phyloP scores from a whole-genome alignment of 805 yeast species.

The Lachancea thermotolerans region DNA sequence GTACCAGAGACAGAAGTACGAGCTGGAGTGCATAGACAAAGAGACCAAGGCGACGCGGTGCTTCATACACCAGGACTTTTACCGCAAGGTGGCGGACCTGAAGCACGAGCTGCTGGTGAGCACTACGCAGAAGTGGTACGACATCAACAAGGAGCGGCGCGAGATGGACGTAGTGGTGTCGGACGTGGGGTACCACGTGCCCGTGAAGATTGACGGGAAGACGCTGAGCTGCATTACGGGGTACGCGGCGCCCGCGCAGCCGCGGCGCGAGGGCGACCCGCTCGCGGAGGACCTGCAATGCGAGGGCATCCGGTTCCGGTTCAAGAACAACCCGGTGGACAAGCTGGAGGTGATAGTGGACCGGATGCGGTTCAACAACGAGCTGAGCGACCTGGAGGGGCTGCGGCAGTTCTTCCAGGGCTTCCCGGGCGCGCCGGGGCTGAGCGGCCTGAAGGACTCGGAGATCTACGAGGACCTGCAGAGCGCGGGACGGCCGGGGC shows the following conservation, averaged over 20 bases:
- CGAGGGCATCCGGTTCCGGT: constrained; percentile 40
- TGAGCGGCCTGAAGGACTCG: constrained; percentile 57
- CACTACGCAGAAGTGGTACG: constrained; percentile 86
- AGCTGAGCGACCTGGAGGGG: constrained; percentile 65
- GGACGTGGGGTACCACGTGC: constrained; percentile 45
- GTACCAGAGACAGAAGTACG: constrained; percentile 49
- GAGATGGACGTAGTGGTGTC: constrained; percentile 53
- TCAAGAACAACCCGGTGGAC: constrained; percentile 36
- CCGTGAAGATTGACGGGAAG: constrained; percentile 28
- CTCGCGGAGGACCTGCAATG: constrained; percentile 31
- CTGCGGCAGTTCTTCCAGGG: constrained; percentile 55
- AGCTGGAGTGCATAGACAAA: constrained; percentile 65
- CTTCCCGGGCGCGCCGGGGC: constrained; percentile 74
- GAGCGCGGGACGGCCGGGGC: constrained; percentile 37
- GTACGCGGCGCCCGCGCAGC: constrained; percentile 32
- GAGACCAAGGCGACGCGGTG: constrained; percentile 78
- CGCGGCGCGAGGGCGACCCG: constrained; percentile 27
- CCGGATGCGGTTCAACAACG: constrained; percentile 58
- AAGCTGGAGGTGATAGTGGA: constrained; percentile 50
- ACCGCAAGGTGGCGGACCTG: constrained; percentile 59
- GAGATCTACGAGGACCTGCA: constrained; percentile 69
- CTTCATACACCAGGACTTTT: constrained; percentile 75
- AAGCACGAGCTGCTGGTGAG: constrained; percentile 58
- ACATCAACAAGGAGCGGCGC: constrained; percentile 81
- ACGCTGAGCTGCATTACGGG: constrained; percentile 34